Conservation (phyloP, 2,329 filamentous ascomycete genomes). For the Didymella pinodella region DNA sequence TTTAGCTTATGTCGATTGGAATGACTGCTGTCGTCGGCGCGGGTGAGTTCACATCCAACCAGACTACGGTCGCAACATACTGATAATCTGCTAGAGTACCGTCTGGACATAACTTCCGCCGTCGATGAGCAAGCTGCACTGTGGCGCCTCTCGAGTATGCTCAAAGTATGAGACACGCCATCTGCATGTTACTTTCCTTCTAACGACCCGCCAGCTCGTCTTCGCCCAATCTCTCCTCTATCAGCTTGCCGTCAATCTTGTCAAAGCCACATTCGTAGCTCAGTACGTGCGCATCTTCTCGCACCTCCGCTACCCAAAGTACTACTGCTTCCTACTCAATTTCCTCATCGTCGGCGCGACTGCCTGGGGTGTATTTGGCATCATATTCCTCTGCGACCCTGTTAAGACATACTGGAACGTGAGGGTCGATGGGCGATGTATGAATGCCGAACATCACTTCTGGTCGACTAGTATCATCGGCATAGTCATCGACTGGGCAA, state of each 20-base stretch:
- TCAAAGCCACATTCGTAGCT: constrained; percentile 44
- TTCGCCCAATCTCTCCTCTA: constrained; percentile 44
- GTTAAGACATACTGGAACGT: constrained; percentile 40
- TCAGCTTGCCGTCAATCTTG: constrained; percentile 42
- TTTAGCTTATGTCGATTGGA: constrained; percentile 38
- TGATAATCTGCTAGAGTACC: constrained; percentile 15
- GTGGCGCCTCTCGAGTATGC: constrained; percentile 24
- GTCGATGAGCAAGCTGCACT: neutral
- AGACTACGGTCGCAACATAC: neutral
- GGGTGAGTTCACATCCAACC: constrained; percentile 20
- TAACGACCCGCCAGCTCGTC: constrained; percentile 34
- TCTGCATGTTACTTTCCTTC: neutral
- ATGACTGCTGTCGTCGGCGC: constrained; percentile 37
- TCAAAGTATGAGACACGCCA: constrained; percentile 25
- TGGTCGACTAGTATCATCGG: constrained; percentile 38
- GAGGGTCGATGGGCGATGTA: constrained; percentile 30
- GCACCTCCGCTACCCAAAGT: constrained; percentile 12
- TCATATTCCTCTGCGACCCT: constrained; percentile 41
- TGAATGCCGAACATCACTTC: constrained; percentile 36
- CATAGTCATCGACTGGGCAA: constrained; percentile 41
- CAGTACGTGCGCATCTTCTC: constrained; percentile 45
- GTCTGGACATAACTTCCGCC: neutral
- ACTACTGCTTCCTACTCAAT: constrained; percentile 30
- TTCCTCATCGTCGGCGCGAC: constrained; percentile 29
- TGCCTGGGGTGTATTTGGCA: constrained; percentile 40